phyloP scores from a whole-genome alignment of 169 alveolate species.

The Cryptosporidium tyzzeri region DNA sequence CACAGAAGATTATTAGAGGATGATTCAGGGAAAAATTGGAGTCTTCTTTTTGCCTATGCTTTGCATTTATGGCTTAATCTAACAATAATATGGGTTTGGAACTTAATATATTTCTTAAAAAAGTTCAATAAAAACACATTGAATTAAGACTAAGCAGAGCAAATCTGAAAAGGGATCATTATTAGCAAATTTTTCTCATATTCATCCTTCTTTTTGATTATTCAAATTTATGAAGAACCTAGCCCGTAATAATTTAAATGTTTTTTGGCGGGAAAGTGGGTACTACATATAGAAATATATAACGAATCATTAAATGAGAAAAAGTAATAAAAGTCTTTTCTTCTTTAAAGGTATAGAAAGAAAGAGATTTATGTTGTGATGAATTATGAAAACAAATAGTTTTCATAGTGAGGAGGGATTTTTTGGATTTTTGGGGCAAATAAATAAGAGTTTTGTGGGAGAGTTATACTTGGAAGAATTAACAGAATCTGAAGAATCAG shows the following conservation, averaged over 20 bases:
- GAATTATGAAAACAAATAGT: conserved; percentile 17
- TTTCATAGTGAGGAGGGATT: conserved; percentile 9
- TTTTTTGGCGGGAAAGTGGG: conserved; percentile 48
- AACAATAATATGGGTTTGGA: neutral
- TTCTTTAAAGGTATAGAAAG: neutral
- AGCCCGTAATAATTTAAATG: neutral
- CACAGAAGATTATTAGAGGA: neutral
- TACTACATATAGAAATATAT: neutral
- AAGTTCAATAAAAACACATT: neutral
- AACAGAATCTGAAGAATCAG: conserved; percentile 8
- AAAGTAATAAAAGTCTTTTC: neutral
- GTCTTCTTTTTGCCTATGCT: neutral
- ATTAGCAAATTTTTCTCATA: no score
- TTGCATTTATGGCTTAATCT: neutral
- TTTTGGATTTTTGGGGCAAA: conserved; percentile 7
- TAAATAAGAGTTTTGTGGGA: neutral
- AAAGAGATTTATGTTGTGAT: neutral
- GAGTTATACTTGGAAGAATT: neutral
- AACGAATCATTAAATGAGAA: neutral
- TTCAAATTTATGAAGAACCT: neutral
- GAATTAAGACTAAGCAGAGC: no score
- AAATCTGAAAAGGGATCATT: no score
- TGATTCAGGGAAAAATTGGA: neutral
- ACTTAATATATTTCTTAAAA: neutral
- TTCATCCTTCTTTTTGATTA: neutral